Base-by-base conservation (phyloP, 2,329 filamentous ascomycete species). In the Colletotrichum brevisporum region DNA sequence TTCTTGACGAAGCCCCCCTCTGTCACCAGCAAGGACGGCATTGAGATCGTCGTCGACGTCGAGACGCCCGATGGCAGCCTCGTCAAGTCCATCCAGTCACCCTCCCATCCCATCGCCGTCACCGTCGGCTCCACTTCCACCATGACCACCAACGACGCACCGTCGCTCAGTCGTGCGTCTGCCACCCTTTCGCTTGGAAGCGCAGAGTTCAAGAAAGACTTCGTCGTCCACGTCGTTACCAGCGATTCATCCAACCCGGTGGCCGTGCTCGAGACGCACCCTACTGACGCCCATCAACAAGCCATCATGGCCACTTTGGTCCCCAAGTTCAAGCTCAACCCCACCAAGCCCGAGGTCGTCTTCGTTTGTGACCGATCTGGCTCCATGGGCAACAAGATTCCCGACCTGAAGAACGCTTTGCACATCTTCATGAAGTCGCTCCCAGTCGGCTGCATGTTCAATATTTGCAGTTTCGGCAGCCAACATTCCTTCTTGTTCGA, bases 331-430 rank as follows among this genome's bases (percentile, higher is more conserved):
- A 82, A 83, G n/a, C 80, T 93, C 0, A 87, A 88, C 0, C 75
- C 84, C 0, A 82, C 84, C 9, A 78, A 77, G 62, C 82, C 84
- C 4, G 92, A 94, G 75, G 85, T 94, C 24, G 87, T 94, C 18
- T 94, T 94, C 72, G 80, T 94, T 5, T 91, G 90, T 63, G 92
- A 94, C 76, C 86, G 91, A 59, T 92, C 90, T 64, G 91, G 90
- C 0, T 92, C 90, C 67, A 92, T 92, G 90, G 27, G 50, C 0
- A 75, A 77, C 0, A 87, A 85, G 47, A 91, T 91, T 2, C 71
- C 73, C 0, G 84, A 89, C 39, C 82, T 91, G 3, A 79, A 84
- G 26, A 78, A 84, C 1, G 89, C 90, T 0, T 80, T 92, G 24
- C 83, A 86, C 5, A 81, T 92, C 24, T 92, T 92, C 72, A 79